Conservation (phyloP, 352 stramenopile species). For the Globisporangium sylvaticum region DNA sequence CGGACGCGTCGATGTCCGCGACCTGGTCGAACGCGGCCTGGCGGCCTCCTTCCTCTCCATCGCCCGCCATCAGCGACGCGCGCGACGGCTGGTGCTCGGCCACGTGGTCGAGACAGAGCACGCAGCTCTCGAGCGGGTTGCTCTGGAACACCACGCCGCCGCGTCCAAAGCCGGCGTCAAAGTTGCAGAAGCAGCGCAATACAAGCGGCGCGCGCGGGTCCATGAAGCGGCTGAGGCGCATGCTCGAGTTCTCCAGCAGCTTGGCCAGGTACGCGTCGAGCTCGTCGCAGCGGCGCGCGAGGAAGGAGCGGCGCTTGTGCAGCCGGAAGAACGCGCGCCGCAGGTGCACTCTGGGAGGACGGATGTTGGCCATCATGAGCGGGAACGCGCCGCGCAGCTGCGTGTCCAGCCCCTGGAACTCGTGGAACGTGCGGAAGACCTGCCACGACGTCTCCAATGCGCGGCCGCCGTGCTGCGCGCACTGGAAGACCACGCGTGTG, state of each 20-base stretch:
- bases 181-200: slow-evolving; percentile 81
- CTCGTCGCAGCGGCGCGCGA: slow-evolving; percentile 51
- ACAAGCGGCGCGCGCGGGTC: slow-evolving; percentile 66
- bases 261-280: slow-evolving; percentile 58
- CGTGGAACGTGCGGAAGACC: slow-evolving; percentile 63
- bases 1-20: slow-evolving; percentile 11
- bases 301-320: slow-evolving; percentile 52
- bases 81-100: slow-evolving; percentile 11
- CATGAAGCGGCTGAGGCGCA: slow-evolving; percentile 69
- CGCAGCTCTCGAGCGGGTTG: slow-evolving; percentile 46
- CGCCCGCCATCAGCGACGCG: background rate
- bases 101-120: slow-evolving; percentile 49
- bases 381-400: slow-evolving; percentile 65
- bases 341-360: slow-evolving; percentile 42
- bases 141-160: slow-evolving; percentile 29
- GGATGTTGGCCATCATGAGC: slow-evolving; percentile 55
- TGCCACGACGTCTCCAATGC: slow-evolving; percentile 57
- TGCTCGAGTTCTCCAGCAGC: slow-evolving; percentile 33
- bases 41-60: background rate
- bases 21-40: slow-evolving; percentile 13
- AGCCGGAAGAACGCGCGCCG: slow-evolving; percentile 58
- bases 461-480: slow-evolving; percentile 45
- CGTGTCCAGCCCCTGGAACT: slow-evolving; percentile 69
- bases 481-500: slow-evolving; percentile 63
- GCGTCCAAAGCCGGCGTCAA: slow-evolving; percentile 56